Percentiles rank a stretch among this genome's conserved stretches.
Conservation (phyloP, 768 basidiomycete genomes). For the Coprinopsis marcescibilis region DNA sequence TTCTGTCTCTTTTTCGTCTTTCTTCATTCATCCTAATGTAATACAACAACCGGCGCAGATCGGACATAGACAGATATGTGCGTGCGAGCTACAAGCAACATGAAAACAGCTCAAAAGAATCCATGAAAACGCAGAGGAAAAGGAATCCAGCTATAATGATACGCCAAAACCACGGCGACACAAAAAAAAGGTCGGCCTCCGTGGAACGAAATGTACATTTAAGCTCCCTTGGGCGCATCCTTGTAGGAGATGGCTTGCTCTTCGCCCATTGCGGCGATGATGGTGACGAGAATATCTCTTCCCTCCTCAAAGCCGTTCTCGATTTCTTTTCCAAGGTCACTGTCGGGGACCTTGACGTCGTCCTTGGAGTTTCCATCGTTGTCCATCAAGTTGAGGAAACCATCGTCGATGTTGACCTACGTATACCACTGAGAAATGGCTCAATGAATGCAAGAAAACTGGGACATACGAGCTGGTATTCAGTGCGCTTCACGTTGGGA, state of each 20-base stretch:
- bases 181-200: constrained; percentile 10
- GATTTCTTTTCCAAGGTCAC: constrained; percentile 73
- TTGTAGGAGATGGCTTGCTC: constrained; percentile 88
- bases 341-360: constrained; percentile 91
- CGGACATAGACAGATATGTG: constrained; percentile 7
- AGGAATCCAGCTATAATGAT: constrained; percentile 12
- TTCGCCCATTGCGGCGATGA: constrained; percentile 87
- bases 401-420: constrained; percentile 87
- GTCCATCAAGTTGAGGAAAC: constrained; percentile 92
- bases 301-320: constrained; percentile 68
- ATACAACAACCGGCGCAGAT: constrained; percentile 13
- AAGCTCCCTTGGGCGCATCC: constrained; percentile 72
- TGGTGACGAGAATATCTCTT: constrained; percentile 84
- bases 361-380: constrained; percentile 78
- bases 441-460: constrained; percentile 7
- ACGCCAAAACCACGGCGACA: too few species aligned
- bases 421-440: constrained; percentile 18
- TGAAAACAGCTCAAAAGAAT: not conserved
- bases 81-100: not conserved
- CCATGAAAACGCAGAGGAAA: constrained; percentile 3
- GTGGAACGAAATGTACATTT: constrained; percentile 45
- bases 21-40: constrained; percentile 11
- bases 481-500: constrained; percentile 84
- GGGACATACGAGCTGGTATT: constrained; percentile 78
- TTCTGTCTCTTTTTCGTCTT: constrained; percentile 7